Evolutionary conservation across 306 rosid genomes (phyloP).

Genomic region (Acacia acuminata): DNA sequence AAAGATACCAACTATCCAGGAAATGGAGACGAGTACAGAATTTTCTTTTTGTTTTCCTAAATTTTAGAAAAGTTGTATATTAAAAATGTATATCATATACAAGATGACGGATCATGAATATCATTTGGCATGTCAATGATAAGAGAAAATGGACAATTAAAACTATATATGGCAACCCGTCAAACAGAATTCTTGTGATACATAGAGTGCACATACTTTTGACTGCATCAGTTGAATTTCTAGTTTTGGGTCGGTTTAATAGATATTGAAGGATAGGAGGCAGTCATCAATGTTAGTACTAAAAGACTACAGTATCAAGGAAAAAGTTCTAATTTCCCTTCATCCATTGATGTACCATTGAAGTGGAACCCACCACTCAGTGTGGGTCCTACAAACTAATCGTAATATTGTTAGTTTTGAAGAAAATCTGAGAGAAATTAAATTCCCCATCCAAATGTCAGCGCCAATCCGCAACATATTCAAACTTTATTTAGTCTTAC

Average conservation of each 20-base stretch:
- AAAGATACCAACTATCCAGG: not conserved
- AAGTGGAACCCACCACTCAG: too few relatives aligned
- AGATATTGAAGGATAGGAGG: constrained; percentile 3
- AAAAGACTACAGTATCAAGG: not conserved
- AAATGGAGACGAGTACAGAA: not conserved
- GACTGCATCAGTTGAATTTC: constrained; percentile 11
- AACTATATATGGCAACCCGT: constrained; percentile 11
- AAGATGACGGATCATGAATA: constrained; percentile 15
- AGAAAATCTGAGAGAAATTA: too few relatives aligned
- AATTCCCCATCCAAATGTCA: too few relatives aligned
- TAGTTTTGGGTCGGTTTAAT: constrained; percentile 11
- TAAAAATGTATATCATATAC: constrained; percentile 3
- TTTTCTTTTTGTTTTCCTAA: not conserved
- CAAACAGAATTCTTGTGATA: not conserved
- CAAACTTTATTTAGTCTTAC: too few relatives aligned
- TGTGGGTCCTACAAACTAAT: too few relatives aligned
- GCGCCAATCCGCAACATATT: too few relatives aligned
- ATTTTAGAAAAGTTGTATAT: not conserved
- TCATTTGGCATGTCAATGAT: not conserved
- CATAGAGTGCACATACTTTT: constrained; percentile 13
- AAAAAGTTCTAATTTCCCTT: not conserved
- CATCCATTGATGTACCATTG: not conserved
- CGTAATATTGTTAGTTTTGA: too few relatives aligned
- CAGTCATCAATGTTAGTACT: not conserved
- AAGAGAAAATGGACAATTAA: constrained; percentile 5